Base-by-base conservation (phyloP, 768 basidiomycete species). In the Dioszegia hungarica region DNA sequence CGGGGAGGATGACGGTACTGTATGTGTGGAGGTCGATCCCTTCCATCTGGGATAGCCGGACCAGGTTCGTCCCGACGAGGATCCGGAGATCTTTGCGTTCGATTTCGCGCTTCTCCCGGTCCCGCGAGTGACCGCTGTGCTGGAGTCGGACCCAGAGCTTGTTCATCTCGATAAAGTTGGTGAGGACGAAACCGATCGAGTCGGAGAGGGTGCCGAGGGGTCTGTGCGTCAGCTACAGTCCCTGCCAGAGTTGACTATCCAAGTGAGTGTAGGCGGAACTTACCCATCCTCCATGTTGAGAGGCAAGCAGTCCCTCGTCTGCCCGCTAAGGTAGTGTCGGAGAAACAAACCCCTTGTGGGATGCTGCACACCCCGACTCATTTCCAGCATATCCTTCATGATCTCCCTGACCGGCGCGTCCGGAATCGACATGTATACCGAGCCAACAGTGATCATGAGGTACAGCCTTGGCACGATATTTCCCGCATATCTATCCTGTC, bases 331-430 rank as follows among this genome's bases (percentile, higher is more conserved):
- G 77, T 98, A 98, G 74, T 99, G 94, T 25, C 94, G 82, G 33
- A 99, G 80, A 78, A 99, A 99, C 31, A 99, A 79, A 17, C 95
- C 95, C 43, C 95, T 82, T 47, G 92, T 90, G n/a, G 95, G 94
- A 74, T 98, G 92, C 61, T 98, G 81, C 4, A 99, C 91, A 59
- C 95, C 95, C 19, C 92, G 81, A 33, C 91, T 91, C 95, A 98
- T 98, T 77, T 99, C 95, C 88, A 99, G 88, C 94, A 98, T 97
- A 77, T 99, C 95, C 81, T 95, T 98, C 94, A 98, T 99, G 61
- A 99, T 91, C 79, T 99, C 94, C 81, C 92, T 95, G 54, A 98
- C 86, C 3, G 94, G 94, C 10, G 94, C 93, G 57, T 95, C 94
- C 2, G 91, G 85, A 49, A 97, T 86, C 27, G 91, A 92, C 95